Conservation (phyloP, 192 early-diverging fungal species). For the Endogone sp. region DNA sequence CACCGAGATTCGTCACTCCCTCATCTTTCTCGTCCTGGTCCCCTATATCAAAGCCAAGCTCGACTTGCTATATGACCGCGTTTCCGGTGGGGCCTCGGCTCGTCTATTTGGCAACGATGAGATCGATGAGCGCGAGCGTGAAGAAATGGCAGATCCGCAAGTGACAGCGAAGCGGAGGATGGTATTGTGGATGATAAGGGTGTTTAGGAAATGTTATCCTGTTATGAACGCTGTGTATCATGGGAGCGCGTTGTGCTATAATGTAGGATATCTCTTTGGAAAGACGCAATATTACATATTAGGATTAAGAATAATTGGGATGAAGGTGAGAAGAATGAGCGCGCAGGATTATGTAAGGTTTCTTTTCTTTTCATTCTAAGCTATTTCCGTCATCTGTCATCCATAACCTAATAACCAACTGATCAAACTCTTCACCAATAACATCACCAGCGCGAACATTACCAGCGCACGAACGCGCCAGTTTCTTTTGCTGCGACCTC, state of each 20-base stretch:
- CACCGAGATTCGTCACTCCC: constrained; percentile 54
- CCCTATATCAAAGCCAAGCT: constrained; percentile 74
- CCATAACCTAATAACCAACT: neutral
- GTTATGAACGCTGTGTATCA: constrained; percentile 67
- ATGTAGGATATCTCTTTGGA: constrained; percentile 81
- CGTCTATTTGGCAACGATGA: constrained; percentile 61
- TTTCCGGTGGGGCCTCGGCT: constrained; percentile 59
- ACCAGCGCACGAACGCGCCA: neutral
- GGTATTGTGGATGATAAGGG: constrained; percentile 21
- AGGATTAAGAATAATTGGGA: constrained; percentile 77
- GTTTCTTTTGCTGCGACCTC: too few species aligned
- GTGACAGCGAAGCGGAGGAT: constrained; percentile 4
- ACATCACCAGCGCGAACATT: constrained; percentile 10
- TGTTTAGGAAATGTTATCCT: constrained; percentile 67
- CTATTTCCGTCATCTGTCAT: neutral
- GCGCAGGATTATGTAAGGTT: constrained; percentile 74
- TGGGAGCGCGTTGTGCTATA: constrained; percentile 59
- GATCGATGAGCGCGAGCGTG: constrained; percentile 27
- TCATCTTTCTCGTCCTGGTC: constrained; percentile 64
- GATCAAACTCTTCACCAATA: constrained; percentile 7
- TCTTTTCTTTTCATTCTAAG: neutral
- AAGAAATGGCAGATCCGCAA: constrained; percentile 13
- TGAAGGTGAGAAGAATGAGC: constrained; percentile 77
- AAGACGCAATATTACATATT: constrained; percentile 78
- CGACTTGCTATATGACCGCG: constrained; percentile 67